phyloP scores from a whole-genome alignment of 768 basidiomycete genomes.

The Suillus subluteus region DNA sequence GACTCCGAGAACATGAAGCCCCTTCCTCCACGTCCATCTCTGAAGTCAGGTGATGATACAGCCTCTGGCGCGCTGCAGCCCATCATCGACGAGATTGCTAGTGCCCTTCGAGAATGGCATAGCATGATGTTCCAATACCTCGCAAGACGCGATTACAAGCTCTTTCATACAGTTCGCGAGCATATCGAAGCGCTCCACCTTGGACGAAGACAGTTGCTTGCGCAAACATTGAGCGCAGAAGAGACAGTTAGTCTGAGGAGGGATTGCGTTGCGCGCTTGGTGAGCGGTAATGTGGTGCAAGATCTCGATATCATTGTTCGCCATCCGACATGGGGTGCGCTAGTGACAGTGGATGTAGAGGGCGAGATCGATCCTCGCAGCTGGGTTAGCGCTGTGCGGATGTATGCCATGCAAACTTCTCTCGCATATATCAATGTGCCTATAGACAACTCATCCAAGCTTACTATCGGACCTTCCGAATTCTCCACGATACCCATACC shows the following conservation, averaged over 20 bases:
- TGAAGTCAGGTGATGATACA: constrained; percentile 95
- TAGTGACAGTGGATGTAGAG: constrained; percentile 90
- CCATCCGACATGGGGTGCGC: constrained; percentile 87
- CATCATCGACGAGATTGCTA: constrained; percentile 96
- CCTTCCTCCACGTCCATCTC: constrained; percentile 87
- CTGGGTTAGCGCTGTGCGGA: constrained; percentile 88
- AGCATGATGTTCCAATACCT: constrained; percentile 90
- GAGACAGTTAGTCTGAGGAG: constrained; percentile 81
- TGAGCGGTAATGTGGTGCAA: constrained; percentile 89
- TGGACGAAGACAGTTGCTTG: constrained; percentile 88
- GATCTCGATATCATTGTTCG: constrained; percentile 95
- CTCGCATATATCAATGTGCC: constrained; percentile 74
- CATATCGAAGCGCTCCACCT: constrained; percentile 92
- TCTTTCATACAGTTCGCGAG: constrained; percentile 83
- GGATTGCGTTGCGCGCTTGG: constrained; percentile 87
- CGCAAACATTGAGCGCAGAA: constrained; percentile 84
- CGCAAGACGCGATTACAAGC: constrained; percentile 83
- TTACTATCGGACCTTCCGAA: constrained; percentile 47
- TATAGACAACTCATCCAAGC: constrained; percentile 39
- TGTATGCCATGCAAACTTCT: constrained; percentile 89
- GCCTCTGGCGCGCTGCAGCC: constrained; percentile 81
- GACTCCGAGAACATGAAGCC: constrained; percentile 71
- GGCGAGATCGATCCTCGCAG: constrained; percentile 79
- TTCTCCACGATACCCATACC: constrained; percentile 52
- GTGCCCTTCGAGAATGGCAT: constrained; percentile 96